Evolutionary conservation across 1,284 basidiomycete species (phyloP), one percentile per base, ranked within the genome.

Genomic region (Amylostereum areolatum): DNA sequence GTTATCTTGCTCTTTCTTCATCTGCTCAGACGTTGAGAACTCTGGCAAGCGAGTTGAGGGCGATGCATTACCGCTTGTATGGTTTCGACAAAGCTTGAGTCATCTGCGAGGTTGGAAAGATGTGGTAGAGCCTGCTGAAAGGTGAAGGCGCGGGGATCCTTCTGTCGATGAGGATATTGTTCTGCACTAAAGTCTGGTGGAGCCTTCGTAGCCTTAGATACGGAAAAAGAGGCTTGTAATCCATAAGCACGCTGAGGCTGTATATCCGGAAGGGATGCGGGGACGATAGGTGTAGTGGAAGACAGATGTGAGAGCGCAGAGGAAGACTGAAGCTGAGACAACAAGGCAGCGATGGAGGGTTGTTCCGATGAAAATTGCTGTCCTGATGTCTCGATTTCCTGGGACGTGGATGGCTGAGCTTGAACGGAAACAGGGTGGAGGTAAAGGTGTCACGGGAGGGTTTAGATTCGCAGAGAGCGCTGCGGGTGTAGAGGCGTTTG

Each of bases 101-200:
- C 71, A 46, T 76, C 72, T 34, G 75, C 69, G 5, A 88, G 70
- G 49, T 68, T 68, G 5, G 78, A 78, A 33, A 83, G 59, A 53
- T 67, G 66, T 2, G 82, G 78, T 24, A 89, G 67, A 1, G 85
- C 73, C 55, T 87, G 80, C 57, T 82, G 82, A 60, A 85, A 87
- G 28, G 80, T 74, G 50, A 74, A 66, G 30, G 65, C 63, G 49
- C 71, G 74, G 51, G 75, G 53, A 58, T 84, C 75, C 46, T 65
- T 43, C 28, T 43, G 41, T 29, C 27, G 37, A 39, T 18, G 18
- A 18, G 18, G 18, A 18, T 55, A 44, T 47, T 49, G 55, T 40
- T 45, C 3, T 27, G 35, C 7, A 35, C 34, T 35, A 18, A 18
- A 18, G 18, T 18, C 18, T 18, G 18, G 18, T 18, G 18, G 18